phyloP scores from a whole-genome alignment of 352 stramenopile genomes.

The Aphanomyces euteiches region DNA sequence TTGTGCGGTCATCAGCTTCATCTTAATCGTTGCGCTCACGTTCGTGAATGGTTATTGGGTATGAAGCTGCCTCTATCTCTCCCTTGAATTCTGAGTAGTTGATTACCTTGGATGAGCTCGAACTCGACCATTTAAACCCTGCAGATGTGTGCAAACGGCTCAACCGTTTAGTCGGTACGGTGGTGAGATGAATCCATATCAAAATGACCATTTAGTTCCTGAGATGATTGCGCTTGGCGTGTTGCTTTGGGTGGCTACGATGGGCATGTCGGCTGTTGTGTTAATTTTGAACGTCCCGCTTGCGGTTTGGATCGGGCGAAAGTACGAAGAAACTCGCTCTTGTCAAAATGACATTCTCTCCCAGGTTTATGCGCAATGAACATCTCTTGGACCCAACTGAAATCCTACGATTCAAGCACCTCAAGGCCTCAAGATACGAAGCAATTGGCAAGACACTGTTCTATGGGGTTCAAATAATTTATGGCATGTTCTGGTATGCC shows the following conservation, averaged over 20 bases:
- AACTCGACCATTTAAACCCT: conserved; percentile 83
- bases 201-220: conserved; percentile 41
- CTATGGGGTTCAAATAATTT: conserved; percentile 84
- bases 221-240: conserved; percentile 78
- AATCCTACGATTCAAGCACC: conserved; percentile 84
- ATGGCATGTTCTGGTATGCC: conserved; percentile 85
- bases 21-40: conserved; percentile 79
- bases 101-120: conserved; percentile 80
- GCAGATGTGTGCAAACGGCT: conserved; percentile 78
- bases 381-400: conserved; percentile 81
- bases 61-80: conserved; percentile 20
- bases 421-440: conserved; percentile 69
- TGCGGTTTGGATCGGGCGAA: conserved; percentile 64
- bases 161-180: conserved; percentile 80
- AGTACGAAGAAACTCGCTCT: conserved; percentile 36
- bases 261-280: conserved; percentile 72
- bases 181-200: background rate
- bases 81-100: conserved; percentile 39
- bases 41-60: conserved; percentile 88
- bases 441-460: conserved; percentile 83
- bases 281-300: conserved; percentile 78
- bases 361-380: conserved; percentile 67
- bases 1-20: conserved; percentile 73
- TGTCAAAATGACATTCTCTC: no score
- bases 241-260: conserved; percentile 66